Evolutionary conservation across 192 early-diverging fungal species (phyloP).

Genomic region (Umbelopsis vinacea): DNA sequence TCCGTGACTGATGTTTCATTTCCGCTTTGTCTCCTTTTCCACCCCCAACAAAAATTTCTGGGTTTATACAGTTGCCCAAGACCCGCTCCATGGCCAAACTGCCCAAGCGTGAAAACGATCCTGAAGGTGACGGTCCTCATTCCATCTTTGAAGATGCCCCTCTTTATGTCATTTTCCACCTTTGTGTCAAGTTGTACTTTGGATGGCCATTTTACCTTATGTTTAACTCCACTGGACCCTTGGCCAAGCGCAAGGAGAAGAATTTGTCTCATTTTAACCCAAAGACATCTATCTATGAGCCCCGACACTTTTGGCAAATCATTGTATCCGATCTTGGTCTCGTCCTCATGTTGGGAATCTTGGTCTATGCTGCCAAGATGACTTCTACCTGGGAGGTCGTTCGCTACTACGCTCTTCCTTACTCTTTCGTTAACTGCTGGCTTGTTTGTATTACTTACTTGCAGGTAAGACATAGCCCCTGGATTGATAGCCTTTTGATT

Average conservation of each 20-base stretch:
- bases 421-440: conserved; percentile 93
- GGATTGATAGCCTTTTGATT: neutral
- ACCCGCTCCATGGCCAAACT: conserved; percentile 64
- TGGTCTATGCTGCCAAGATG: conserved; percentile 57
- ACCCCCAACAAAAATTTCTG: conserved; percentile 42
- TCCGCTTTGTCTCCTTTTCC: too few species aligned
- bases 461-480: neutral
- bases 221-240: conserved; percentile 76
- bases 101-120: conserved; percentile 44
- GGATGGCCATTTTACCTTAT: conserved; percentile 93
- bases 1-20: neutral
- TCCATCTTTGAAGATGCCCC: conserved; percentile 78
- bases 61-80: conserved; percentile 45
- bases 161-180: conserved; percentile 62
- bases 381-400: conserved; percentile 58
- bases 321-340: conserved; percentile 69
- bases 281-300: conserved; percentile 76
- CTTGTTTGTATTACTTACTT: conserved; percentile 95
- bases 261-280: conserved; percentile 84
- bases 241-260: conserved; percentile 49
- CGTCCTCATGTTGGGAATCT: conserved; percentile 59
- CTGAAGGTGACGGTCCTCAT: conserved; percentile 33
- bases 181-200: conserved; percentile 72
- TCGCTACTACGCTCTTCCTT: conserved; percentile 91
- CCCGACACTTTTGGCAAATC: conserved; percentile 71